A percentile compares a stretch with the other conserved stretches of the same genome.
Evolutionary conservation across 2,329 filamentous ascomycete species (phyloP).

Genomic region (Akanthomyces uredinophilus): DNA sequence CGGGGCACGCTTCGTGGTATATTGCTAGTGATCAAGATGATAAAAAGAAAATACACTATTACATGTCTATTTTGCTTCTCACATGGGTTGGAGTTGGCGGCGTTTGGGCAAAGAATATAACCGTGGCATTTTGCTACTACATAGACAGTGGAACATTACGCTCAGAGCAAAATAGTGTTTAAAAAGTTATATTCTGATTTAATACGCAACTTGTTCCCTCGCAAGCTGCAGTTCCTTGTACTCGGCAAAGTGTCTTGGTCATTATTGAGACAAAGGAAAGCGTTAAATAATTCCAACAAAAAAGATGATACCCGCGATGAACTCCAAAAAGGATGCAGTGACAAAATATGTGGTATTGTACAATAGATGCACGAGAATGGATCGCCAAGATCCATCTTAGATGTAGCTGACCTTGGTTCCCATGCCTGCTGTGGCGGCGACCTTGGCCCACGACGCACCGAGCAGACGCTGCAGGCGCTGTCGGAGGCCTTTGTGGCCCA

Average conservation of each 20-base stretch:
- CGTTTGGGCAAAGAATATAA: slow-evolving; percentile 2
- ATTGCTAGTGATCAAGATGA: neutral
- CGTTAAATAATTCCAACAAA: slow-evolving; percentile 9
- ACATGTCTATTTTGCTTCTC: neutral
- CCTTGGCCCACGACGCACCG: slow-evolving; percentile 70
- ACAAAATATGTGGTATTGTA: slow-evolving; percentile 19
- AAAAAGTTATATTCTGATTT: slow-evolving; percentile 8
- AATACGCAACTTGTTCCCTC: slow-evolving; percentile 6
- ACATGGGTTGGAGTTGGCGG: slow-evolving; percentile 13
- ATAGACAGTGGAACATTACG: neutral
- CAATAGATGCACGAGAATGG: slow-evolving; percentile 18
- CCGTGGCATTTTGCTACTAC: neutral
- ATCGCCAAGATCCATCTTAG: slow-evolving; percentile 36
- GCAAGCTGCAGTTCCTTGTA: neutral
- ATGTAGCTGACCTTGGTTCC: slow-evolving; percentile 97
- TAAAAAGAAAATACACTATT: slow-evolving; percentile 13
- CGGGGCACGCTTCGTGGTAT: slow-evolving; percentile 29
- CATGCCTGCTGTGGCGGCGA: slow-evolving; percentile 85
- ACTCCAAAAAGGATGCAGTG: slow-evolving; percentile 17
- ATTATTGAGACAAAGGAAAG: slow-evolving; percentile 16
- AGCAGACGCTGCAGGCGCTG: slow-evolving; percentile 67
- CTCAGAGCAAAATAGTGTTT: neutral
- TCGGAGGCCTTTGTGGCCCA: slow-evolving; percentile 69
- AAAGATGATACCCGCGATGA: neutral
- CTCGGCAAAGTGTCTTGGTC: slow-evolving; percentile 7